Evolutionary conservation across 768 basidiomycete genomes (phyloP), one percentile per base, ranked within the genome.

Genomic region (Tulasnella sp.): DNA sequence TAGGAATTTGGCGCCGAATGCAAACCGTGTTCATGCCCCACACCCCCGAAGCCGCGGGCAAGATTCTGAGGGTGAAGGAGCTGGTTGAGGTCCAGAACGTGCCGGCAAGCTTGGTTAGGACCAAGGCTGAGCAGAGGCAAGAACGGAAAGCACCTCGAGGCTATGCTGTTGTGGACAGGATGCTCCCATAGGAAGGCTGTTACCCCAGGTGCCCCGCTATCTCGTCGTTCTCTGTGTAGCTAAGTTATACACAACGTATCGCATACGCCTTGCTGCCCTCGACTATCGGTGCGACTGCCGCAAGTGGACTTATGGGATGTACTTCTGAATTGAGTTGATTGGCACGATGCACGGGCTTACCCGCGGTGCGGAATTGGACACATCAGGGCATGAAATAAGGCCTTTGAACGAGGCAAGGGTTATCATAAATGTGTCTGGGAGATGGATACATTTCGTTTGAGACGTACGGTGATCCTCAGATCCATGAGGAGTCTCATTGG

Each of bases 61-160:
- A 93, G 84, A 95, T 98, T 73, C 86, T 98, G 71, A 85, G 85
- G 32, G 90, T 98, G 77, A 98, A 98, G 87, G 96, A 98, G 85
- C 86, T 98, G 67, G 89, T 98, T 13, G 88, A 92, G 82, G 95
- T 98, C 61, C 88, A 91, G 83, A 97, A 96, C 82, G 95, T 98
- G 20, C 89, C 91, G 0, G 85, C 86, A 35, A 86, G 87, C 44
- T 85, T 87, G 77, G 93, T 95, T 35, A 87, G 88, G 85, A 91
- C 90, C n/a, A 90, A 90, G 82, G 85, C 88, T 79, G 87, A 93
- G 84, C 90, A 91, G 86, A 87, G 89, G 81, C 83, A 84, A 81
- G 91, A 92, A 79, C 86, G 93, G 82, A 90, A 87, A 83, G 88
- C 92, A 13, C 84, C 87, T 15, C 86, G 91, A 69, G 94, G 93